phyloP scores from a whole-genome alignment of 805 yeast species.

The Ogataea zsoltii region DNA sequence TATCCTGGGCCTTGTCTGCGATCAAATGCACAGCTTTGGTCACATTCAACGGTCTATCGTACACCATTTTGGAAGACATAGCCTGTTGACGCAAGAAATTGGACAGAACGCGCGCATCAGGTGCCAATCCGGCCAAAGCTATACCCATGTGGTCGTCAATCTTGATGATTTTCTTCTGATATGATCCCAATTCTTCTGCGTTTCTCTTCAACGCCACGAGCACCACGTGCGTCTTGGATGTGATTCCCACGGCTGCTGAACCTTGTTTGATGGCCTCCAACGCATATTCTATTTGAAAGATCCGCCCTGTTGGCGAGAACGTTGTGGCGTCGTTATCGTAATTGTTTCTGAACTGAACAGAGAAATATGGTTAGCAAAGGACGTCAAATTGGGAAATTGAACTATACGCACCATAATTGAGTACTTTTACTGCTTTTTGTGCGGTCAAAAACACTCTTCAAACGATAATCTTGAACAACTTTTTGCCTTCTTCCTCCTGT shows the following conservation, averaged over 20 bases:
- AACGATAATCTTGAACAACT: neutral
- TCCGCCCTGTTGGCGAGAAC: conserved; percentile 91
- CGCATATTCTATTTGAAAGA: conserved; percentile 89
- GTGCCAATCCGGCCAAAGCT: conserved; percentile 96
- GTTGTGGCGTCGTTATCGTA: conserved; percentile 99
- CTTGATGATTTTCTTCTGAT: conserved; percentile 89
- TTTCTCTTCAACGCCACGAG: conserved; percentile 93
- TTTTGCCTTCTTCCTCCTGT: neutral
- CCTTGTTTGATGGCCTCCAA: conserved; percentile 97
- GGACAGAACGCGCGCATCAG: conserved; percentile 93
- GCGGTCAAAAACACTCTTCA: neutral
- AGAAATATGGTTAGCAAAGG: conserved; percentile 8
- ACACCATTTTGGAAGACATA: conserved; percentile 81
- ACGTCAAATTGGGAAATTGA: neutral
- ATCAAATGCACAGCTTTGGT: conserved; percentile 80
- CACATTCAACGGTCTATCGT: conserved; percentile 80
- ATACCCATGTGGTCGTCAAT: conserved; percentile 93
- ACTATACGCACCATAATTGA: conserved; percentile 1
- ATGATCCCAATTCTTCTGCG: conserved; percentile 96
- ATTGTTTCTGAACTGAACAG: conserved; percentile 82
- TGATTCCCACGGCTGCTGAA: conserved; percentile 92
- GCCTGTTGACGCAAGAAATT: conserved; percentile 90
- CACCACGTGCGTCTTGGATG: conserved; percentile 84
- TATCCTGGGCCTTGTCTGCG: conserved; percentile 96
- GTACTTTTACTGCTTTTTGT: neutral